Base-by-base conservation (phyloP, 495 filamentous ascomycete species). In the Physcia stellaris region DNA sequence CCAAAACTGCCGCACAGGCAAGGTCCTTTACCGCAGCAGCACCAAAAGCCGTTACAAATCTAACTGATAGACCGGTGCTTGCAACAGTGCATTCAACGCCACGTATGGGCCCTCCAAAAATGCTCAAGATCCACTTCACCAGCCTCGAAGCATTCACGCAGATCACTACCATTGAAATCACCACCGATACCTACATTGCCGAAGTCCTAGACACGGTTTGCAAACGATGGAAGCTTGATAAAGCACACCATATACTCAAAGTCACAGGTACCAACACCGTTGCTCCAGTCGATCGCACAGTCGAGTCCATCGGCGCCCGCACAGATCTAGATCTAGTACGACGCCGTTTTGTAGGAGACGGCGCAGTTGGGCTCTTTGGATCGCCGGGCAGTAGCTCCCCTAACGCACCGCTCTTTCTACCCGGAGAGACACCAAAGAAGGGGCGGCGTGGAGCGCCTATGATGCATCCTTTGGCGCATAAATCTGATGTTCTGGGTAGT, bases 161-260 rank as follows among this genome's bases (percentile, higher is more conserved):
- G 42, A 59, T 59, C 6, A 74, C 80, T 31, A 81, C 80, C 1
- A 62, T 95, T 11, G 81, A 86, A 49, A 83, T 87, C 16, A 87
- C 84, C 3, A 87, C 85, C 2, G 90, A 95, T 50, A 95, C 83
- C 26, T 96, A 93, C 53, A 75, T 98, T 20, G 86, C 85, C 11
- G 90, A 98, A 56, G 77, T 96, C 20, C 70, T 94, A 29, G 87
- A 95, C 47, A 71, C 73, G n/a, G 80, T 87, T 2, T 96, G 90
- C 54, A 79, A 84, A 39, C 81, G 85, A 51, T 79, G 92, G 55
- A 77, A 86, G 13, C 64, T 96, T 6, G 90, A 96, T 55, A 93
- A 90, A 62, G 82, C 71, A 0, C 80, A 82, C 39, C 86, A 88
- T 53, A 73, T 94, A 12, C 75, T 98, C 21, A 90, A 90, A 57